Evolutionary conservation across 306 rosid species (phyloP).

Genomic region (Pyrus bretschneideri): DNA sequence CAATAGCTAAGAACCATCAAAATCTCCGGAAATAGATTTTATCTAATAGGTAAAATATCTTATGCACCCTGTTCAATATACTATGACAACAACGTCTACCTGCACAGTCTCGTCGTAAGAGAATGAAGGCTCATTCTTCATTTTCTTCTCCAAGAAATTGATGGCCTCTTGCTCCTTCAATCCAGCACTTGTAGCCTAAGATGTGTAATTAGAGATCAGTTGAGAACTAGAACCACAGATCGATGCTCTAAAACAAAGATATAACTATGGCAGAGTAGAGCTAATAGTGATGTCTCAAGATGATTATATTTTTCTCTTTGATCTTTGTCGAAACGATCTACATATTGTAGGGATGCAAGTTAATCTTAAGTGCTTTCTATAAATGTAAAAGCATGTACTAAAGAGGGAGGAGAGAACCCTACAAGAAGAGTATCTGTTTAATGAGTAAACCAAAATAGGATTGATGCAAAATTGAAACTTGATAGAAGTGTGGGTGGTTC

Average conservation of each 20-base stretch:
- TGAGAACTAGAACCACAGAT: neutral
- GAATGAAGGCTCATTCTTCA: conserved; percentile 94
- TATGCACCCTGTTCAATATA: neutral
- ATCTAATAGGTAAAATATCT: neutral
- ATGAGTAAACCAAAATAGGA: neutral
- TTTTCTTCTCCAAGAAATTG: conserved; percentile 97
- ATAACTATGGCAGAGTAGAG: neutral
- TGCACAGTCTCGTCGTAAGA: conserved; percentile 94
- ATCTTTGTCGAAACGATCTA: neutral
- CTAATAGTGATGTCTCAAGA: neutral
- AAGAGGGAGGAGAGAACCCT: neutral
- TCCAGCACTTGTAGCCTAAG: conserved; percentile 97
- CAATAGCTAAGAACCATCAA: neutral
- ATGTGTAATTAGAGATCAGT: conserved; percentile 9
- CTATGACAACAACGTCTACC: conserved; percentile 32
- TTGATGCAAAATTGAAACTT: neutral
- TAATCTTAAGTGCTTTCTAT: neutral
- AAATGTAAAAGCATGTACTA: neutral
- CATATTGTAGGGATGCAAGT: neutral
- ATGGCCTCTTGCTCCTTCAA: conserved; percentile 96
- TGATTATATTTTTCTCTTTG: neutral
- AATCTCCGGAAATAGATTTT: neutral
- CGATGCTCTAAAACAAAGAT: neutral
- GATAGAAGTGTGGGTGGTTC: neutral
- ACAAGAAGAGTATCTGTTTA: neutral